A percentile compares a stretch with the other conserved stretches of the same genome.
phyloP scores from a whole-genome alignment of 768 basidiomycete species.

The Hypholoma fasciculare region DNA sequence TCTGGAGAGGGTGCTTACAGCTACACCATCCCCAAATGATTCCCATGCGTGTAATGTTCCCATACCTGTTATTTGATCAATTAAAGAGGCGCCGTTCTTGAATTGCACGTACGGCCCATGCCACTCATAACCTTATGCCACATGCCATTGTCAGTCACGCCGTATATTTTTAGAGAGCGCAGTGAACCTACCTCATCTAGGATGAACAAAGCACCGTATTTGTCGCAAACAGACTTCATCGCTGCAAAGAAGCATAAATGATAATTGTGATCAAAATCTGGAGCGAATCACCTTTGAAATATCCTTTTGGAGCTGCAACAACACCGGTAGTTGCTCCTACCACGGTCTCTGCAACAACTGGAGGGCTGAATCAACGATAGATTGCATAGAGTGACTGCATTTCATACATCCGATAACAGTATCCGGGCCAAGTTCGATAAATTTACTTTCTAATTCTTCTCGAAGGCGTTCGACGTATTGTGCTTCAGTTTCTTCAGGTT shows the following conservation, averaged over 20 bases:
- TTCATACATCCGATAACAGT: constrained; percentile 80
- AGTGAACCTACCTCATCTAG: constrained; percentile 64
- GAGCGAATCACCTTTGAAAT: constrained; percentile 56
- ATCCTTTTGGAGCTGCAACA: constrained; percentile 77
- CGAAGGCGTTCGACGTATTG: constrained; percentile 78
- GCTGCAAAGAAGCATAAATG: constrained; percentile 29
- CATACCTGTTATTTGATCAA: constrained; percentile 55
- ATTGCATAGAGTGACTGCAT: neutral
- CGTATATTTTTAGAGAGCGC: neutral
- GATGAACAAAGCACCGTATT: constrained; percentile 76
- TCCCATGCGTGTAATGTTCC: constrained; percentile 89
- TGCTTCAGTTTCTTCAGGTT: constrained; percentile 67
- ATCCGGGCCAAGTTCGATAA: constrained; percentile 77
- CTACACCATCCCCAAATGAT: constrained; percentile 71
- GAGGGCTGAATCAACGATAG: neutral
- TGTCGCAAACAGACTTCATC: constrained; percentile 81
- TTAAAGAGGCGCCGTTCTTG: neutral
- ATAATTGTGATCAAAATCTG: neutral
- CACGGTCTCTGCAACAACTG: constrained; percentile 85
- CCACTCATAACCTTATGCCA: constrained; percentile 71
- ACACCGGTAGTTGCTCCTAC: constrained; percentile 85
- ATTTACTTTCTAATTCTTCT: constrained; percentile 84
- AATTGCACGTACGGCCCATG: constrained; percentile 70
- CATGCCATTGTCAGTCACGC: neutral
- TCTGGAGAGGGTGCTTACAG: constrained; percentile 30